Evolutionary conservation across 208 protist genomes (phyloP).

Genomic region (Leishmania gerbilli): DNA sequence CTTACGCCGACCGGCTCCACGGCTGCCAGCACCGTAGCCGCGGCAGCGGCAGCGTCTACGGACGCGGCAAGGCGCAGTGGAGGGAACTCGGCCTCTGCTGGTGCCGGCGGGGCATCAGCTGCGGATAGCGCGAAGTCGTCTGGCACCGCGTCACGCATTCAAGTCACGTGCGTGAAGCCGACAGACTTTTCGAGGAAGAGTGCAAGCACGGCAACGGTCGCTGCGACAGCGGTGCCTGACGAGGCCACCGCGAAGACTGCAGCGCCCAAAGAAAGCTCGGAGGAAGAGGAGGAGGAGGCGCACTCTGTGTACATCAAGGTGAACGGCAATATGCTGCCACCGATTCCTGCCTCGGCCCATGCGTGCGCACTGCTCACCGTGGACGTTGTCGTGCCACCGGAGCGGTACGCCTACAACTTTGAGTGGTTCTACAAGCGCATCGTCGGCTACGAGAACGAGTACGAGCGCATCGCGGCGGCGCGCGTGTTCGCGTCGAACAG

Average conservation of each 20-base stretch:
- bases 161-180: constrained; percentile 23
- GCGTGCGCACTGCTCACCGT: constrained; percentile 63
- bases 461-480: constrained; percentile 74
- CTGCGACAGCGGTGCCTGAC: background rate
- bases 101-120: background rate
- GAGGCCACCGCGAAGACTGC: background rate
- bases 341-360: constrained; percentile 52
- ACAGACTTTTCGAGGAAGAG: background rate
- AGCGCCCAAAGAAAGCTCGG: background rate
- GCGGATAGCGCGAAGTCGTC: constrained; percentile 5
- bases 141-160: constrained; percentile 16
- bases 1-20: constrained; percentile 5
- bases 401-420: constrained; percentile 59
- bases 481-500: constrained; percentile 65
- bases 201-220: background rate
- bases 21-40: background rate
- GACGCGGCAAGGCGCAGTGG: constrained; percentile 3
- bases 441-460: constrained; percentile 64
- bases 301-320: constrained; percentile 32
- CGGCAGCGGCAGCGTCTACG: background rate
- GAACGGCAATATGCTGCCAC: constrained; percentile 38
- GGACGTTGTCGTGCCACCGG: constrained; percentile 79
- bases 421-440: constrained; percentile 88
- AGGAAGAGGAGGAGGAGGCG: background rate
- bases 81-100: background rate